Evolutionary conservation across 352 stramenopile species (phyloP).

Genomic region (Pythium periplocum): DNA sequence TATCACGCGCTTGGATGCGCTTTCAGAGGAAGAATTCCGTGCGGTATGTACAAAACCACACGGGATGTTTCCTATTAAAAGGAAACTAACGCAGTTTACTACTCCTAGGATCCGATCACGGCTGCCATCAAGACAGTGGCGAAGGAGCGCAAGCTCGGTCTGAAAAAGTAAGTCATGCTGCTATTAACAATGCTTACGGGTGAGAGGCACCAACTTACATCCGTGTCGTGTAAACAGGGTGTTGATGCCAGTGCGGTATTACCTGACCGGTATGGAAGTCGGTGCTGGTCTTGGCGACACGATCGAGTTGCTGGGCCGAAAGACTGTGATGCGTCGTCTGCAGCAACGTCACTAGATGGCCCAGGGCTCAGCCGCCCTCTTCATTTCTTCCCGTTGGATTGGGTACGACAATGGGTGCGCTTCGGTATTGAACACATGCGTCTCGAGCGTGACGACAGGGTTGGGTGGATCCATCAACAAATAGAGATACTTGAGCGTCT

Average conservation of each 20-base stretch:
- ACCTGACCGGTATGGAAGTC: slow-evolving; percentile 82
- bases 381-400: slow-evolving; percentile 13
- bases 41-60: slow-evolving; percentile 23
- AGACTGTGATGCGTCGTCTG: slow-evolving; percentile 40
- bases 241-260: slow-evolving; percentile 87
- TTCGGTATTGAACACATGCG: slow-evolving; percentile 96
- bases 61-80: background rate
- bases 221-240: slow-evolving; percentile 31
- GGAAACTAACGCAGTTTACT: background rate
- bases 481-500: slow-evolving; percentile 99
- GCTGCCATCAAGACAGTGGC: slow-evolving; percentile 69
- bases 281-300: slow-evolving; percentile 78
- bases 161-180: slow-evolving; percentile 66
- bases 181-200: too few relatives aligned
- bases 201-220: too few relatives aligned
- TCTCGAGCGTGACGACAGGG: slow-evolving; percentile 80
- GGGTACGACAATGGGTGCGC: slow-evolving; percentile 80
- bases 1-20: slow-evolving; percentile 27
- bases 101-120: slow-evolving; percentile 63
- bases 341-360: too few relatives aligned
- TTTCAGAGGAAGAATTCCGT: slow-evolving; percentile 65
- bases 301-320: slow-evolving; percentile 67
- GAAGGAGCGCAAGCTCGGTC: slow-evolving; percentile 65
- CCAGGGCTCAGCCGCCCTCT: too few relatives aligned
- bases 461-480: slow-evolving; percentile 83